phyloP scores from a whole-genome alignment of 768 basidiomycete genomes.

The Phaeolepiota aurea region DNA sequence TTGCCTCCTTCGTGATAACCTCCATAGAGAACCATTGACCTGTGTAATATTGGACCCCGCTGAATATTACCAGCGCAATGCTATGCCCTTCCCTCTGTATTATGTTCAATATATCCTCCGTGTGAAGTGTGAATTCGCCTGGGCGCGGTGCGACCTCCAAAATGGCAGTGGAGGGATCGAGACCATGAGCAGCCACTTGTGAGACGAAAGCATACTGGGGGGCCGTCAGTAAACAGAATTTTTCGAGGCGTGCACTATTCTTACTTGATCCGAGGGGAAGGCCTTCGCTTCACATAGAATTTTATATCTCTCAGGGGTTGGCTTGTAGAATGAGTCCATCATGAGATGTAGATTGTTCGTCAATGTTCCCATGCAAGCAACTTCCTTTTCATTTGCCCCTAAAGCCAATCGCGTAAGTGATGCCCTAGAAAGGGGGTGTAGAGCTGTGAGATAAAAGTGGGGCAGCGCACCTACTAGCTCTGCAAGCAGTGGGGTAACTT shows the following conservation, averaged over 20 bases:
- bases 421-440: slow-evolving; percentile 5
- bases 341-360: slow-evolving; percentile 94
- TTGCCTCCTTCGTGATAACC: slow-evolving; percentile 74
- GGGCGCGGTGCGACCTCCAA: slow-evolving; percentile 72
- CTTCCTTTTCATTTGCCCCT: slow-evolving; percentile 87
- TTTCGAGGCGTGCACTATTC: slow-evolving; percentile 13
- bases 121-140: slow-evolving; percentile 80
- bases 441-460: slow-evolving; percentile 8
- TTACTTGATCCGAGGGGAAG: slow-evolving; percentile 94
- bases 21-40: slow-evolving; percentile 92
- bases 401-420: slow-evolving; percentile 12
- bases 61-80: slow-evolving; percentile 88
- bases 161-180: slow-evolving; percentile 64
- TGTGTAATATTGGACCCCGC: slow-evolving; percentile 95
- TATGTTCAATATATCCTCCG: slow-evolving; percentile 76
- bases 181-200: slow-evolving; percentile 77
- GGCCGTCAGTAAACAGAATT: slow-evolving; percentile 1
- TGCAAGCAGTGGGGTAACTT: slow-evolving; percentile 67
- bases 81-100: slow-evolving; percentile 65
- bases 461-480: slow-evolving; percentile 65
- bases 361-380: slow-evolving; percentile 91
- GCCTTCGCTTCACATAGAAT: slow-evolving; percentile 91
- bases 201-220: slow-evolving; percentile 90
- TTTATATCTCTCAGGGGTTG: slow-evolving; percentile 78
- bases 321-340: slow-evolving; percentile 92